A percentile compares a stretch with the other conserved stretches of the same genome.
Conservation (phyloP, 2,329 filamentous ascomycete genomes). For the Aspergillus tanneri region DNA sequence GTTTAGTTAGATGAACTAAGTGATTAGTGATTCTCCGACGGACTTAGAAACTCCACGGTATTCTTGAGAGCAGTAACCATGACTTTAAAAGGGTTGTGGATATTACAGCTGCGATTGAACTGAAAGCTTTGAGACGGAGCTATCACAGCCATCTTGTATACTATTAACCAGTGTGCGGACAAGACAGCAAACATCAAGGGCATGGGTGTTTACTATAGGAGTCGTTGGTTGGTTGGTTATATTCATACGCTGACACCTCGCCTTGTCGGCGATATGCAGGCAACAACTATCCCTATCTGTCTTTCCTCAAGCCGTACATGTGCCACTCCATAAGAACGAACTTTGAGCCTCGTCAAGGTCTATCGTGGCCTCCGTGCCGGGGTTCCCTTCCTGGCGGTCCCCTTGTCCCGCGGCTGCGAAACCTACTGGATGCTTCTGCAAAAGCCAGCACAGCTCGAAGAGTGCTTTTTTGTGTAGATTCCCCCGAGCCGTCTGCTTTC, state of each 20-base stretch:
- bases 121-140: no score
- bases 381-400: constrained; percentile 1
- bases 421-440: constrained; percentile 8
- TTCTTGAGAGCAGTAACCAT: no score
- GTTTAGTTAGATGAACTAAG: no score
- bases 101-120: no score
- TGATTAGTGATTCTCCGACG: no score
- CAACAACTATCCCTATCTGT: background rate
- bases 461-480: constrained; percentile 5
- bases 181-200: no score
- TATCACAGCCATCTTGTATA: no score
- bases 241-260: constrained; percentile 1
- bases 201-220: no score
- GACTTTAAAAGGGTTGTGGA: no score
- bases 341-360: background rate
- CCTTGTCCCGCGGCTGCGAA: constrained; percentile 1
- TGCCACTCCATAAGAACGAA: background rate
- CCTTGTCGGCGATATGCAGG: constrained; percentile 1
- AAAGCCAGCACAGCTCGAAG: constrained; percentile 6
- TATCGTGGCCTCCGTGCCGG: background rate
- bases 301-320: background rate
- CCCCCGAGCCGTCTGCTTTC: background rate
- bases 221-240: background rate
- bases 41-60: no score
- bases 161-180: no score